Base-by-base conservation (phyloP, 2,329 filamentous ascomycete species). In the Epichloe sylvatica region DNA sequence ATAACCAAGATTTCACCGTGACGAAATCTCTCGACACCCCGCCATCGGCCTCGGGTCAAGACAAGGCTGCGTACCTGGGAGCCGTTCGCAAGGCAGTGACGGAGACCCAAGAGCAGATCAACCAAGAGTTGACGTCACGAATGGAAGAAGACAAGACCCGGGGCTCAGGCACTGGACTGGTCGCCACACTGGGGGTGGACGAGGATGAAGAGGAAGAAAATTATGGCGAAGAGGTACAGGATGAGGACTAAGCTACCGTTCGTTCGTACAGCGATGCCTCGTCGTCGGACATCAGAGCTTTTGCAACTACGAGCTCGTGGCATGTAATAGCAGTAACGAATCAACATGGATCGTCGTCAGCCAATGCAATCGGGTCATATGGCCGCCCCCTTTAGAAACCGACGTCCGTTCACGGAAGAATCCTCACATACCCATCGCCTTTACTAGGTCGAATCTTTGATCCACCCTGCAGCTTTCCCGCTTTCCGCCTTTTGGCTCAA, bases 211-310 rank as follows among this genome's bases (percentile, higher is more conserved):
- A 82, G 60, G 85, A 88, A 61, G 79, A 86, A 59, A 84, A 89
- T 61, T 94, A 95, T 62, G 89, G 88, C 45, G 89, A 94, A 65
- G 88, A 94, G 64, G 77, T 81, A 12, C 80, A 83, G 46, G 82
- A 85, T 40, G 83, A 85, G 33, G 77, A 77, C 35, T 64, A 66
- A 53, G 6, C 9, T 25, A 33, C 6, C 30, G 8, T 13, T 5
- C 15, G 8, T 13, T 8, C 21, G 34, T 23, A 40, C 23, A 13
- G 11, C 36, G 23, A 46, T 21, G 36, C 11, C 23, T 34, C 23
- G 3, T 33, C 21, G 21, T 15, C 34, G 39, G 35, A 36, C 17
- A 13, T 6, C 17, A 30, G 42, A 11, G 5, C 11, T 19, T 13
- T 38, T 40, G 47, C 40, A 15, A 33, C 17, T 30, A 17, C 17